These are phyloP conservation scores for Solanum pimpinellifolium DNA, from an alignment of 257 asterid species.

Conservation along the genomic window DNA sequence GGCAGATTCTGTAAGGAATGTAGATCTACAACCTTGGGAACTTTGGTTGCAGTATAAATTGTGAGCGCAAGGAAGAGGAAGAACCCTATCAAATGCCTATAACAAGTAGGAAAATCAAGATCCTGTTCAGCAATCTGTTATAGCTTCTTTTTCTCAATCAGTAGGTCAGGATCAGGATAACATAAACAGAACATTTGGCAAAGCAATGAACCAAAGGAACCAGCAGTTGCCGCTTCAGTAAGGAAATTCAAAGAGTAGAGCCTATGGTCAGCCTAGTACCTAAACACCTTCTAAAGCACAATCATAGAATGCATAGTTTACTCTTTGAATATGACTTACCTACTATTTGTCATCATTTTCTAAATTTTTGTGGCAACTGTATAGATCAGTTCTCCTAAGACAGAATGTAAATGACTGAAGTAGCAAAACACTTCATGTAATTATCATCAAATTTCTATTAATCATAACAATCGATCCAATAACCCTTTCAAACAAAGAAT, in stretches of 20 bases:
- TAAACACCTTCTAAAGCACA: not conserved
- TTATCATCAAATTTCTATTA: not conserved
- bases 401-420: not conserved
- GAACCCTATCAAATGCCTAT: constrained; percentile 99
- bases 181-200: not conserved
- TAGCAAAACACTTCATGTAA: not conserved
- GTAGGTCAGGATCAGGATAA: not conserved
- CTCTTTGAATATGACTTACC: not conserved
- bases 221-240: not conserved
- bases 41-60: constrained; percentile 72
- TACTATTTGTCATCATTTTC: not conserved
- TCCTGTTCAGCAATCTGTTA: not conserved
- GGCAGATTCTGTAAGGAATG: constrained; percentile 47
- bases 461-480: not conserved
- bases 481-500: not conserved
- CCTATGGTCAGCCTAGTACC: not conserved
- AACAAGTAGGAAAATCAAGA: constrained; percentile 3
- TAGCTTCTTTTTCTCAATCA: not conserved
- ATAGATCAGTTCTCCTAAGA: not conserved
- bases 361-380: not conserved
- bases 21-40: constrained; percentile 69
- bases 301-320: not conserved
- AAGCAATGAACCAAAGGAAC: not conserved
- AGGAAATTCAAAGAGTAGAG: not conserved
- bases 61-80: constrained; percentile 84